Base-by-base conservation (phyloP, 2,329 filamentous ascomycete genomes). In the Sphaerulina musiva region DNA sequence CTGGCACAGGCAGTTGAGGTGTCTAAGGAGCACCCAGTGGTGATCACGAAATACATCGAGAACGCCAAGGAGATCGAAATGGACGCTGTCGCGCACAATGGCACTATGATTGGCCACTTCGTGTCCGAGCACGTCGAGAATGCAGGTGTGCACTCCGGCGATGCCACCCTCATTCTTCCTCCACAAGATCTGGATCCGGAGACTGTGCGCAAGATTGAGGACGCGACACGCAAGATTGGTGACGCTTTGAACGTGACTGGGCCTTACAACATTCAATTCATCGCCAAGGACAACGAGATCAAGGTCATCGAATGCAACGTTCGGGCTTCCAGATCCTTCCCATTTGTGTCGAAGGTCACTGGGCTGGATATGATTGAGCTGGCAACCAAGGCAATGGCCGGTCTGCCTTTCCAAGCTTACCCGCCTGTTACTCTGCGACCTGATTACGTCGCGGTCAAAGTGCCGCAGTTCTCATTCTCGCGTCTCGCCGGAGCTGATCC, bases 241-340 rank as follows among this genome's bases (percentile, higher is more conserved):
- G 85, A 87, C 59, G 92, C 93, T 12, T 80, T 97, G 55, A 96
- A 97, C 70, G 86, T 98, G 53, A 97, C 93, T 40, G 93, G 93
- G 47, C 93, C 93, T 20, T 96, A 87, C 81, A 98, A 98, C 75
- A 98, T 98, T 60, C 93, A 98, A 71, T 97, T 98, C 76, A 98
- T 98, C 66, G 93, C 93, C 66, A 97, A 97, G 77, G 91, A 97
- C 72, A 97, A 97, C 70, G 92, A 97, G 63, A 97, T 98, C 78
- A 97, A 97, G 79, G 93, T 98, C 62, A 98, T 98, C 61, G 93
- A 98, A 76, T 97, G 93, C 75, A 98, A 98, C 67, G 93, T 97
- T 57, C 86, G 93, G 59, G 93, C 93, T 12, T 96, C 93, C 44
- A 83, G 93, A 61, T 97, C 92, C 0, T 96, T 96, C 80, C 93